These are phyloP conservation scores for Colletotrichum tropicale DNA, from an alignment of 2,329 filamentous ascomycete genomes.

Conservation along the genomic window DNA sequence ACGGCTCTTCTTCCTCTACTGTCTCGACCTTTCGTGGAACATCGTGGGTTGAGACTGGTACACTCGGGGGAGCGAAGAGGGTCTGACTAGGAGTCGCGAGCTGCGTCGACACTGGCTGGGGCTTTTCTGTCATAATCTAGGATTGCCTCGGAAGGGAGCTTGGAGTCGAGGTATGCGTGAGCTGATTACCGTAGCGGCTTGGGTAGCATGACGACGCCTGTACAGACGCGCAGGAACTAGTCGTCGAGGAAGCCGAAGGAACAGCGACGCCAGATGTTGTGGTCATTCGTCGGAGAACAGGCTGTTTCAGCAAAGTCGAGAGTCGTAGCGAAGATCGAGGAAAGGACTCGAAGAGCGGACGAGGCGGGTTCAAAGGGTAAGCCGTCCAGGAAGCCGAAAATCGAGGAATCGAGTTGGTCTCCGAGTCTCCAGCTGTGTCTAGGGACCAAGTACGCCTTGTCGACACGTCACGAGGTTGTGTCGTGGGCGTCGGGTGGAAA, in stretches of 20 bases:
- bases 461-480: background rate
- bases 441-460: background rate
- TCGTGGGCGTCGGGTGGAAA: slow-evolving; percentile 9
- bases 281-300: slow-evolving; percentile 15
- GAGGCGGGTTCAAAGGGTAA: background rate
- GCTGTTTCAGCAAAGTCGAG: background rate
- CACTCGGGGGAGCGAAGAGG: slow-evolving; percentile 45
- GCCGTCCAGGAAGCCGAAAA: background rate
- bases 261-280: background rate
- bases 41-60: slow-evolving; percentile 43
- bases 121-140: slow-evolving; percentile 69
- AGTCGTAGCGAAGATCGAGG: background rate
- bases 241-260: background rate
- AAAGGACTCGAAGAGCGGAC: background rate
- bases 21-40: slow-evolving; percentile 53
- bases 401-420: background rate
- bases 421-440: background rate
- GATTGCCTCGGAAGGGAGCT: slow-evolving; percentile 45
- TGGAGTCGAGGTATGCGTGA: slow-evolving; percentile 39
- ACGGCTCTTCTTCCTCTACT: slow-evolving; percentile 77
- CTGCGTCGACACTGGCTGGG: slow-evolving; percentile 57
- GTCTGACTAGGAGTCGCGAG: slow-evolving; percentile 60
- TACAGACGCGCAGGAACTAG: slow-evolving; percentile 39
- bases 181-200: slow-evolving; percentile 55
- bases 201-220: slow-evolving; percentile 65